Percentiles rank a stretch among this genome's conserved stretches.
Evolutionary conservation across 1,284 basidiomycete species (phyloP).

Genomic region (Heterobasidion occidentale): DNA sequence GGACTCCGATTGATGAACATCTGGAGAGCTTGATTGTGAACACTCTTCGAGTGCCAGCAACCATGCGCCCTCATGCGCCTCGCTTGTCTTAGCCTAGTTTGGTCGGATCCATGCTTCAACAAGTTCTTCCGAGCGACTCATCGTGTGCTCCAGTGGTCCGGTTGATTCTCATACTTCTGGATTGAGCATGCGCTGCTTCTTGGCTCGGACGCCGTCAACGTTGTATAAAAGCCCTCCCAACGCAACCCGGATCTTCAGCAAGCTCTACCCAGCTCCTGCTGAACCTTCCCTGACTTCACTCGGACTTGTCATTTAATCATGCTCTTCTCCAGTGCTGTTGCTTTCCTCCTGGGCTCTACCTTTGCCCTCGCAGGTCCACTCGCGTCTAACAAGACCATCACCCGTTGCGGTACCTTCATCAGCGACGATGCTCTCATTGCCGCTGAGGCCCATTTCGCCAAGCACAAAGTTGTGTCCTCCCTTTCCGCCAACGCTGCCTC

Average conservation of each 20-base stretch:
- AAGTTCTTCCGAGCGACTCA: background rate
- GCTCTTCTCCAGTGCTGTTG: constrained; percentile 13
- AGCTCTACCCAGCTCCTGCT: background rate
- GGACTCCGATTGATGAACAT: background rate
- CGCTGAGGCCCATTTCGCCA: constrained; percentile 35
- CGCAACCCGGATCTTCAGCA: background rate
- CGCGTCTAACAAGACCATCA: constrained; percentile 12
- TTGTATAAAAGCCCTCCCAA: background rate
- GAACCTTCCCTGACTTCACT: background rate
- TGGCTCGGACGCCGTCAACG: background rate
- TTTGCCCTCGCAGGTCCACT: background rate
- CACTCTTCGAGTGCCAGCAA: background rate
- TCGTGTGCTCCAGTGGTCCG: no score
- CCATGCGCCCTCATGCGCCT: background rate
- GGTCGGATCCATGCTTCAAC: no score
- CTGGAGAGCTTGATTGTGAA: background rate
- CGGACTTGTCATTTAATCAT: constrained; percentile 5
- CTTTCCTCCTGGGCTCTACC: constrained; percentile 11
- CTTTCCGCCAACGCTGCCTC: constrained; percentile 19
- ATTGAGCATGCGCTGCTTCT: background rate
- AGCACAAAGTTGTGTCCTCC: constrained; percentile 25
- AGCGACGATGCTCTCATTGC: constrained; percentile 26
- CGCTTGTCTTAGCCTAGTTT: no score
- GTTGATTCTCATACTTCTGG: background rate
- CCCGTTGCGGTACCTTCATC: constrained; percentile 28